phyloP scores from a whole-genome alignment of 176 grass and related monocot species.

The Carex myosuroides region DNA sequence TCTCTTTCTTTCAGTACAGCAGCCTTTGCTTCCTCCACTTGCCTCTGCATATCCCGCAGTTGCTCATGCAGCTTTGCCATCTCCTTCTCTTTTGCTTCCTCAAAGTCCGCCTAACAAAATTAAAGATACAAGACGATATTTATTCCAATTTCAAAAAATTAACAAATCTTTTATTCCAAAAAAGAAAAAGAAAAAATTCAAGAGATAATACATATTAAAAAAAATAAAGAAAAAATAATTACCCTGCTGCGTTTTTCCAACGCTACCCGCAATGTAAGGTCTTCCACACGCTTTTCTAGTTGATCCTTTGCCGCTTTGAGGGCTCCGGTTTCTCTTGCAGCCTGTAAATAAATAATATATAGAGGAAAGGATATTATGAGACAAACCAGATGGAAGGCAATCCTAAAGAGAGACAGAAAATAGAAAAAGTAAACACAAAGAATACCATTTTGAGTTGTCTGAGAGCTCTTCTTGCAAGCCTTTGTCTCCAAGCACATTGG shows the following conservation, averaged over 20 bases:
- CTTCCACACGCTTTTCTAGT: conserved; percentile 99
- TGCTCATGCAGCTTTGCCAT: conserved; percentile 68
- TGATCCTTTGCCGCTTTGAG: conserved; percentile 99
- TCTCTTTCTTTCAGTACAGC: conserved; percentile 74
- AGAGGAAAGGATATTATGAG: neutral
- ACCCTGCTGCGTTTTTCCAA: conserved; percentile 92
- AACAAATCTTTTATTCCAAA: neutral
- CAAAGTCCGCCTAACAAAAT: conserved; percentile 63
- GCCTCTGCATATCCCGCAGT: conserved; percentile 59
- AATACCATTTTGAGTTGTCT: conserved; percentile 92
- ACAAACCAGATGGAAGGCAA: neutral
- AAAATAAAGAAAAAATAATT: conserved; percentile 23
- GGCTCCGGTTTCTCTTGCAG: conserved; percentile 91
- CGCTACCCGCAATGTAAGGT: conserved; percentile 79
- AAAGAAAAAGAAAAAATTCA: neutral
- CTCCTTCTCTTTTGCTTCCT: conserved; percentile 90
- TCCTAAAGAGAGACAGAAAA: conserved; percentile 21
- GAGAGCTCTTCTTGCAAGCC: conserved; percentile 84
- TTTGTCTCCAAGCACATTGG: conserved; percentile 99
- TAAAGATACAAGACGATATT: neutral
- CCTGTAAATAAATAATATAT: conserved; percentile 46
- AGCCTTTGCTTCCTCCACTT: conserved; percentile 77
- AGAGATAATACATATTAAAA: conserved; percentile 15
- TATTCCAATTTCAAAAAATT: conserved; percentile 28
- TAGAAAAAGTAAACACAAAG: conserved; percentile 12